Evolutionary conservation across 2,329 filamentous ascomycete species (phyloP).

Genomic region (Albifimbria verrucaria): DNA sequence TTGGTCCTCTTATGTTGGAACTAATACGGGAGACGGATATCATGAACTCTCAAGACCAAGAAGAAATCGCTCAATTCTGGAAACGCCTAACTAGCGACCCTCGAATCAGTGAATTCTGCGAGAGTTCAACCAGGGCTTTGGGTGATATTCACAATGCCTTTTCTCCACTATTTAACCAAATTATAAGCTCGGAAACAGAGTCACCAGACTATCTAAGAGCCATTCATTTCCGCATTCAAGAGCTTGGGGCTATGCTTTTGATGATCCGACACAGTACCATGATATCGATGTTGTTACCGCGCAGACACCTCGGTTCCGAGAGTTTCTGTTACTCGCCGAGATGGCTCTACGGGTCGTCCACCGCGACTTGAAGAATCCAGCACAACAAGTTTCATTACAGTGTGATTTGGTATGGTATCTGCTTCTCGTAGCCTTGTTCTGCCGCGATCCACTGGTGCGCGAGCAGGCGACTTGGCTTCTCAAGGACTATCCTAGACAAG

Average conservation of each 20-base stretch:
- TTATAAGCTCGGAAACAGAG: slow-evolving; percentile 20
- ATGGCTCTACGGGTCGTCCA: slow-evolving; percentile 12
- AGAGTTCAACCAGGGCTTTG: slow-evolving; percentile 4
- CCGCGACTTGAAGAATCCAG: too few species aligned
- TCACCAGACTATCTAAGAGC: slow-evolving; percentile 26
- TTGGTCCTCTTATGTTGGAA: slow-evolving; percentile 12
- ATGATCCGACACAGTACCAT: slow-evolving; percentile 21
- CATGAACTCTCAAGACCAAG: slow-evolving; percentile 3
- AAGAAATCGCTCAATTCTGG: slow-evolving; percentile 8
- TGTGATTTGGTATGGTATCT: slow-evolving; percentile 21
- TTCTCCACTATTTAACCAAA: slow-evolving; percentile 27
- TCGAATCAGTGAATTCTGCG: slow-evolving; percentile 11
- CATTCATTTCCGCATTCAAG: slow-evolving; percentile 29
- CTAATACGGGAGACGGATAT: slow-evolving; percentile 5
- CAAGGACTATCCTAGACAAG: slow-evolving; percentile 29
- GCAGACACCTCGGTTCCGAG: slow-evolving; percentile 25
- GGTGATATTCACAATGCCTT: slow-evolving; percentile 24
- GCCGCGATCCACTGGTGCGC: slow-evolving; percentile 27
- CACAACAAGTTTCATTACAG: slow-evolving; percentile 17
- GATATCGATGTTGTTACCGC: slow-evolving; percentile 14
- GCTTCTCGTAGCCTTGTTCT: slow-evolving; percentile 20
- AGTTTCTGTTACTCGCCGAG: slow-evolving; percentile 28
- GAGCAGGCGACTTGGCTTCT: slow-evolving; percentile 27
- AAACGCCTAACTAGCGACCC: slow-evolving; percentile 5
- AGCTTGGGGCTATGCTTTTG: slow-evolving; percentile 22